Evolutionary conservation across 192 early-diverging fungal genomes (phyloP), one percentile per base, ranked within the genome.

Genomic region (Entrophospora sp.): DNA sequence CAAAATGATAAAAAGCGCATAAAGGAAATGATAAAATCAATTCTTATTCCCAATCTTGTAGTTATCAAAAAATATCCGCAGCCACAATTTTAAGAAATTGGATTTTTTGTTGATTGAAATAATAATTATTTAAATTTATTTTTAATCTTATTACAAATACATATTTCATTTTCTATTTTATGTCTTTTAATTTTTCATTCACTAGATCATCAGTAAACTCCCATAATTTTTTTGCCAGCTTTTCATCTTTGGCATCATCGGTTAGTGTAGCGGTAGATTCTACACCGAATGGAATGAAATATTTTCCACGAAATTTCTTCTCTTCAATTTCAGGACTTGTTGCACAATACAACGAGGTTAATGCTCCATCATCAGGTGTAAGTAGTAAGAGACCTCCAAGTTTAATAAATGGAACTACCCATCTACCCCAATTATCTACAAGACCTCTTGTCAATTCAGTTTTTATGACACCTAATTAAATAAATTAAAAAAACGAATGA

Each of bases 291-390:
- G 74, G 74, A 12, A 75, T 64, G 60, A 75, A 75, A 51, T 72
- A 72, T 10, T 71, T 53, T 2, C 67, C 74, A 18, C 67, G 37
- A 20, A 69, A 14, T 30, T 70, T 62, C 32, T 78, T 77, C 16
- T 78, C 63, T 49, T 81, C 75, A 36, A 81, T 69, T 52, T 83
- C 73, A 24, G 79, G 79, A 35, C 76, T 78, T 0, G 78, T 73
- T 7, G 82, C 75, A 60, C 77, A 66, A 58, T 81, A 83, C 0
- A 80, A 35, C 35, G 73, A 72, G 1, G 73, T 78, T 28, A 79
- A 27, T 0, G 79, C 73, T 18, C 82, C 82, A 37, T 77, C 73
- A 10, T 73, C 78, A 13, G 72, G 35, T 0, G 38, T 65, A 0
- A 71, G 43, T 1, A 65, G 68, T 35, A 75, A 55, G 5, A 64